These are phyloP conservation scores for Karstenula rhodostoma DNA, from an alignment of 2,329 filamentous ascomycete genomes.

Conservation along the genomic window DNA sequence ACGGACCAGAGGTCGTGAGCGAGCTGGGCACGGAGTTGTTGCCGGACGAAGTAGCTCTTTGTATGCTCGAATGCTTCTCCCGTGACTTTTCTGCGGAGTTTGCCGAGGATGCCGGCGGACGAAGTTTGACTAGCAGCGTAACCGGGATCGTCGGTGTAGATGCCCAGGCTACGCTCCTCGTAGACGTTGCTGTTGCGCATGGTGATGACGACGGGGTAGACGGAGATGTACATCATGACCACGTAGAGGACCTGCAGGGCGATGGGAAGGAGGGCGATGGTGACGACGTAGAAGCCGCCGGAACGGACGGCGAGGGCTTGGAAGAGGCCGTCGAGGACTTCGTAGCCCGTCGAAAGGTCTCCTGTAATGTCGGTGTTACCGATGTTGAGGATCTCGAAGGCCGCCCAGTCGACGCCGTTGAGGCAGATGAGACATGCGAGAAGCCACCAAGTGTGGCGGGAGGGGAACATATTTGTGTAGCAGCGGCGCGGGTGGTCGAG, in stretches of 20 bases:
- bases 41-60: conserved; percentile 50
- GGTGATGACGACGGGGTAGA: conserved; percentile 68
- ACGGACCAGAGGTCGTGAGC: conserved; percentile 58
- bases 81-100: conserved; percentile 20
- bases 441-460: conserved; percentile 65
- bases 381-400: conserved; percentile 64
- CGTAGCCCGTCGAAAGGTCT: conserved; percentile 53
- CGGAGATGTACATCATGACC: conserved; percentile 71
- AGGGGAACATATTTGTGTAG: conserved; percentile 69
- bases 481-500: conserved; percentile 69
- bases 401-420: conserved; percentile 63
- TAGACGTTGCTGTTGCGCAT: conserved; percentile 68
- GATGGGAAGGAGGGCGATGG: conserved; percentile 60
- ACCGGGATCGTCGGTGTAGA: conserved; percentile 57
- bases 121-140: conserved; percentile 20
- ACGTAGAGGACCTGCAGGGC: conserved; percentile 66
- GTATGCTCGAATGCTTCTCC: conserved; percentile 29
- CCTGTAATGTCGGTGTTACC: conserved; percentile 60
- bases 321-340: conserved; percentile 66
- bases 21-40: conserved; percentile 57
- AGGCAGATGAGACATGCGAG: conserved; percentile 60
- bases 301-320: conserved; percentile 63
- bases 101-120: conserved; percentile 16
- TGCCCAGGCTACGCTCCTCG: conserved; percentile 67
- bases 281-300: conserved; percentile 60